Conservation (phyloP, 2,329 filamentous ascomycete species). For the Pseudonectria foliicola region DNA sequence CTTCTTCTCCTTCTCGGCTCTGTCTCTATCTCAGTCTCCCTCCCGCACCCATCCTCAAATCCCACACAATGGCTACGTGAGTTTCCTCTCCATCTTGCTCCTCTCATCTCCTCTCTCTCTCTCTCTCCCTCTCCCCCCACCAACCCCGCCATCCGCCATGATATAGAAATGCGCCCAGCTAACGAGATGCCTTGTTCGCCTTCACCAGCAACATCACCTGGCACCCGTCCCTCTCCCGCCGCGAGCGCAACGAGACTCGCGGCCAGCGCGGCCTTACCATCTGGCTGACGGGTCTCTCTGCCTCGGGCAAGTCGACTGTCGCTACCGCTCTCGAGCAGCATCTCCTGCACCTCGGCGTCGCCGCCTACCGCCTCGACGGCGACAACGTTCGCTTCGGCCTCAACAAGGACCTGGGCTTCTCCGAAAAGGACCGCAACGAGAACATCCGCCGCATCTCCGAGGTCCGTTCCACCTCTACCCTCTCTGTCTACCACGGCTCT, state of each 20-base stretch:
- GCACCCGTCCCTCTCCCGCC: conserved; percentile 74
- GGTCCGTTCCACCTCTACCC: conserved; percentile 28
- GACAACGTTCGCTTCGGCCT: conserved; percentile 98
- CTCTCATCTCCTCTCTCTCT: conserved; percentile 1
- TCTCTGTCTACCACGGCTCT: not conserved
- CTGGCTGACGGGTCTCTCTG: conserved; percentile 96
- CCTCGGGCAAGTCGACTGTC: conserved; percentile 94
- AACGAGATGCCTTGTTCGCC: conserved; percentile 7
- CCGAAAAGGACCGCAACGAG: conserved; percentile 87
- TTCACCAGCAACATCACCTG: conserved; percentile 74
- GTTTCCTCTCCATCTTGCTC: conserved; percentile 6
- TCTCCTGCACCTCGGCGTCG: conserved; percentile 74
- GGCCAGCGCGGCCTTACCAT: conserved; percentile 88
- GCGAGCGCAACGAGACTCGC: conserved; percentile 67
- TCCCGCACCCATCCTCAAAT: conserved; percentile 1
- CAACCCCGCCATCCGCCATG: conserved; percentile 1
- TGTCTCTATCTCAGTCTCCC: not conserved
- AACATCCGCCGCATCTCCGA: conserved; percentile 97
- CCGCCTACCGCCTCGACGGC: conserved; percentile 90
- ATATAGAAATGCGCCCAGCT: conserved; percentile 2
- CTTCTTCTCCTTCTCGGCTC: conserved; percentile 1
- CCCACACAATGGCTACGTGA: conserved; percentile 28
- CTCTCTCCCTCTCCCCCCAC: conserved; percentile 4
- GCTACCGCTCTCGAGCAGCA: conserved; percentile 96
- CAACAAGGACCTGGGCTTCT: conserved; percentile 96